These are phyloP conservation scores for Davidsoniella australis DNA, from an alignment of 2,329 filamentous ascomycete genomes.

Conservation along the genomic window DNA sequence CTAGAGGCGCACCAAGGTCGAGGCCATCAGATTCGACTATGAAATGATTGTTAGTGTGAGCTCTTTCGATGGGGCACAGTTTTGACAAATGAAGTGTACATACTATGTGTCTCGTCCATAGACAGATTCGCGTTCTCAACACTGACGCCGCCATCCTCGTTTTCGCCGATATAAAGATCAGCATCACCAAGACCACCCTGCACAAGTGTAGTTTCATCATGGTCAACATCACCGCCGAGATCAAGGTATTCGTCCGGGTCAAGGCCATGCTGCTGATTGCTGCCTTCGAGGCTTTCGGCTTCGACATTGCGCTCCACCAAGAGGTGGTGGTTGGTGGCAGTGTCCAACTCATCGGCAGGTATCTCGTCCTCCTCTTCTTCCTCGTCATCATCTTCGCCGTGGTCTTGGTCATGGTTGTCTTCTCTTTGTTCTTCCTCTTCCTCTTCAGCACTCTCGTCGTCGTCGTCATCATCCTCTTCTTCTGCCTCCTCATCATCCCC, in stretches of 20 bases:
- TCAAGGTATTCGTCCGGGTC: slow-evolving; percentile 11
- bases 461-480: slow-evolving; percentile 12
- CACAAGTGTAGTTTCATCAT: slow-evolving; percentile 12
- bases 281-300: slow-evolving; percentile 16
- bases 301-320: slow-evolving; percentile 13
- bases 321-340: slow-evolving; percentile 12
- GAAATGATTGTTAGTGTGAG: background rate
- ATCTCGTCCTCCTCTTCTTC: slow-evolving; percentile 12
- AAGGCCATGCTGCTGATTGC: slow-evolving; percentile 16
- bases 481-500: slow-evolving; percentile 11
- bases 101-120: slow-evolving; percentile 5
- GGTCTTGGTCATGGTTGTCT: slow-evolving; percentile 11
- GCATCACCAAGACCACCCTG: slow-evolving; percentile 11
- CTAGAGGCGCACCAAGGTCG: slow-evolving; percentile 3
- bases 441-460: slow-evolving; percentile 11
- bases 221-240: slow-evolving; percentile 15
- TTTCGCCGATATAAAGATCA: slow-evolving; percentile 13
- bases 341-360: slow-evolving; percentile 12
- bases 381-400: slow-evolving; percentile 11
- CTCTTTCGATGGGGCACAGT: background rate
- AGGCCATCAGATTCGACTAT: slow-evolving; percentile 6
- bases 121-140: slow-evolving; percentile 7
- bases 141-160: slow-evolving; percentile 8
- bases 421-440: slow-evolving; percentile 2
- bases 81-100: background rate